These are phyloP conservation scores for Cyathus striatus DNA, from an alignment of 768 basidiomycete species.

Conservation along the genomic window DNA sequence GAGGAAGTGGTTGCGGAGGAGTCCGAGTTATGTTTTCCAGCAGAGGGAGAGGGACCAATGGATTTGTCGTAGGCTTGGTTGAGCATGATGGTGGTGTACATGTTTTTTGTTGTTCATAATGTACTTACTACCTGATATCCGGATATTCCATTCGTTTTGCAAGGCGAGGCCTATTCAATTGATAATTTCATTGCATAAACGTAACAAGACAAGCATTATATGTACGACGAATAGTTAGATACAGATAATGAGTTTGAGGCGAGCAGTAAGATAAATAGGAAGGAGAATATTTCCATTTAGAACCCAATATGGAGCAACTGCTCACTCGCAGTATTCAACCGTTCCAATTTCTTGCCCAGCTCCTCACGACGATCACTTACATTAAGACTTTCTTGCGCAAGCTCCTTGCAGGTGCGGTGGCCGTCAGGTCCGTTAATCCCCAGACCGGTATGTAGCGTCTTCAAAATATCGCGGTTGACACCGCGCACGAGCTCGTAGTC, in stretches of 20 bases:
- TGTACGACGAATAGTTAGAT: too few species aligned
- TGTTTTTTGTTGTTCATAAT: not conserved
- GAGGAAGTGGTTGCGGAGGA: slow-evolving; percentile 72
- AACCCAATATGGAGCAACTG: slow-evolving; percentile 26
- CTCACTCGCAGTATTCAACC: slow-evolving; percentile 38
- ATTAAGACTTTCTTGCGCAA: slow-evolving; percentile 45
- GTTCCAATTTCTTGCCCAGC: slow-evolving; percentile 43
- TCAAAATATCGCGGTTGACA: slow-evolving; percentile 38
- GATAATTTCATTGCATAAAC: too few species aligned
- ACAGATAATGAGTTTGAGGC: too few species aligned
- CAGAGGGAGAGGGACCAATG: slow-evolving; percentile 38
- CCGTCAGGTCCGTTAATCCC: slow-evolving; percentile 46
- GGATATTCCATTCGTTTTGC: too few species aligned
- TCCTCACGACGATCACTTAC: slow-evolving; percentile 42
- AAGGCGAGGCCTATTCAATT: too few species aligned
- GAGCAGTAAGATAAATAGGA: too few species aligned
- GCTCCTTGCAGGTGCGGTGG: slow-evolving; percentile 38
- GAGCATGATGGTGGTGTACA: too few species aligned
- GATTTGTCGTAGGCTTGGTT: slow-evolving; percentile 34
- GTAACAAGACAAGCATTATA: too few species aligned
- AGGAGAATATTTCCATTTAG: too few species aligned
- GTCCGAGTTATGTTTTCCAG: slow-evolving; percentile 63
- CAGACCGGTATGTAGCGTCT: slow-evolving; percentile 40
- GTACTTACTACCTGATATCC: not conserved
- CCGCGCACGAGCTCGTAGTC: slow-evolving; percentile 55